Evolutionary conservation across 1,284 basidiomycete genomes (phyloP).

Genomic region (Ustilago curta): DNA sequence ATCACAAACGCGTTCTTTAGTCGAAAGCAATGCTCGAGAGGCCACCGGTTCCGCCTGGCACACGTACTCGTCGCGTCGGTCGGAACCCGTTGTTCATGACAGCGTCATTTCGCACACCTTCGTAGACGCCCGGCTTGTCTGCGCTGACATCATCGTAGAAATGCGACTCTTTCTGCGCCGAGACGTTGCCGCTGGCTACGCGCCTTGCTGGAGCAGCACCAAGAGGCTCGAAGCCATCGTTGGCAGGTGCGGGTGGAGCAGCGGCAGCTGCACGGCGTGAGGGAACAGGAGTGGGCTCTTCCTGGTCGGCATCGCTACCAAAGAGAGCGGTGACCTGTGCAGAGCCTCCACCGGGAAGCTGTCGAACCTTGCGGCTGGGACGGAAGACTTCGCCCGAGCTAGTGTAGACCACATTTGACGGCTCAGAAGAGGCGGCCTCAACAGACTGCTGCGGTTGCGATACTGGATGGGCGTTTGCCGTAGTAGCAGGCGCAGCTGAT

Average conservation of each 20-base stretch:
- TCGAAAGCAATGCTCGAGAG: conserved; percentile 55
- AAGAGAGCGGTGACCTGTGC: conserved; percentile 58
- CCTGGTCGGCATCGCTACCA: conserved; percentile 46
- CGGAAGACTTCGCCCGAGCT: conserved; percentile 59
- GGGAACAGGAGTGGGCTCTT: conserved; percentile 20
- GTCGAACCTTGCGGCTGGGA: conserved; percentile 60
- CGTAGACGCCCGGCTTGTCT: conserved; percentile 42
- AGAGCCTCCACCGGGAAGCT: conserved; percentile 57
- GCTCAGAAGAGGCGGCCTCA: conserved; percentile 10
- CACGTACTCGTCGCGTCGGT: conserved; percentile 55
- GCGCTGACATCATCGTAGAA: conserved; percentile 24
- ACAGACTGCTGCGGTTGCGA: conserved; percentile 11
- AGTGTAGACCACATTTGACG: conserved; percentile 47
- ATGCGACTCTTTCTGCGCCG: conserved; percentile 25
- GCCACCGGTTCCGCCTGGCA: conserved; percentile 56
- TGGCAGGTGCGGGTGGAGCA: conserved; percentile 17
- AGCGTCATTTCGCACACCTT: conserved; percentile 45
- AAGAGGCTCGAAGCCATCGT: conserved; percentile 36
- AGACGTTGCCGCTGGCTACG: conserved; percentile 34
- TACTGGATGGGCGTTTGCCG: conserved; percentile 3
- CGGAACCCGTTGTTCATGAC: conserved; percentile 58
- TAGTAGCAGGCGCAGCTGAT: conserved; percentile 6
- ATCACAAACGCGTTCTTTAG: conserved; percentile 2
- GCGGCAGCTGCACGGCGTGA: conserved; percentile 7
- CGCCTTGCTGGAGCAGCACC: conserved; percentile 33